phyloP scores from a whole-genome alignment of 768 basidiomycete genomes.

The Hericium alpestre region DNA sequence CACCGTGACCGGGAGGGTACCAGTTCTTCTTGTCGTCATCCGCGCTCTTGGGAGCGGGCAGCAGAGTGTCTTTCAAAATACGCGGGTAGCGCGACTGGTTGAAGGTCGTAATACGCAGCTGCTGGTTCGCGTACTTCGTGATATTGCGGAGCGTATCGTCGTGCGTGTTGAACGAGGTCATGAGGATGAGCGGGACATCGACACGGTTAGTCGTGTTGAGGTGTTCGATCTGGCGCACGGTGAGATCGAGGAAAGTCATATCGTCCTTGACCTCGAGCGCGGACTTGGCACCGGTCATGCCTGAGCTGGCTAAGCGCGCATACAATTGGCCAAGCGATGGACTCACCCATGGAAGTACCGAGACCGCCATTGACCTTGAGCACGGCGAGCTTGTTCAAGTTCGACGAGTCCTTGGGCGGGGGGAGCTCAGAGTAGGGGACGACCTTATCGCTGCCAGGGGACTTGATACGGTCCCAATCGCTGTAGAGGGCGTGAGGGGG shows the following conservation, averaged over 20 bases:
- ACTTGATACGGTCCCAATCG: constrained; percentile 37
- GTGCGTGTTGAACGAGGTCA: constrained; percentile 78
- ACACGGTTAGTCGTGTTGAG: constrained; percentile 49
- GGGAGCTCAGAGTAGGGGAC: constrained; percentile 44
- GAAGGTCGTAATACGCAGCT: constrained; percentile 61
- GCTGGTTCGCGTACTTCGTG: constrained; percentile 73
- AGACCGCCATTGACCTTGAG: constrained; percentile 73
- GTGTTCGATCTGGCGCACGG: constrained; percentile 58
- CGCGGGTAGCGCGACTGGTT: constrained; percentile 70
- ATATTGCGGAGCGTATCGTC: constrained; percentile 71
- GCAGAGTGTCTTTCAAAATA: constrained; percentile 56
- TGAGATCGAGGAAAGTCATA: constrained; percentile 60
- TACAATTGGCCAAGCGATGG: neutral
- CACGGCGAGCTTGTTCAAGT: constrained; percentile 63
- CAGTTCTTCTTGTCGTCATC: constrained; percentile 57
- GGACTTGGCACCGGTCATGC: constrained; percentile 55
- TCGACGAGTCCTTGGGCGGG: constrained; percentile 31
- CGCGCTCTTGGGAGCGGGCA: constrained; percentile 49
- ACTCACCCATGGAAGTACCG: constrained; percentile 51
- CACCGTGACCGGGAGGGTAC: constrained; percentile 75
- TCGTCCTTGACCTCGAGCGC: constrained; percentile 70
- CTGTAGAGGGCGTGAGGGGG: constrained; percentile 16
- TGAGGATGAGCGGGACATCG: constrained; percentile 70
- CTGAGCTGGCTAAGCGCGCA: constrained; percentile 16
- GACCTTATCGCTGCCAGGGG: constrained; percentile 55